Percentiles rank a stretch among this genome's conserved stretches.
Conservation (phyloP, 2,329 filamentous ascomycete genomes). For the Apiospora rasikravindrae region DNA sequence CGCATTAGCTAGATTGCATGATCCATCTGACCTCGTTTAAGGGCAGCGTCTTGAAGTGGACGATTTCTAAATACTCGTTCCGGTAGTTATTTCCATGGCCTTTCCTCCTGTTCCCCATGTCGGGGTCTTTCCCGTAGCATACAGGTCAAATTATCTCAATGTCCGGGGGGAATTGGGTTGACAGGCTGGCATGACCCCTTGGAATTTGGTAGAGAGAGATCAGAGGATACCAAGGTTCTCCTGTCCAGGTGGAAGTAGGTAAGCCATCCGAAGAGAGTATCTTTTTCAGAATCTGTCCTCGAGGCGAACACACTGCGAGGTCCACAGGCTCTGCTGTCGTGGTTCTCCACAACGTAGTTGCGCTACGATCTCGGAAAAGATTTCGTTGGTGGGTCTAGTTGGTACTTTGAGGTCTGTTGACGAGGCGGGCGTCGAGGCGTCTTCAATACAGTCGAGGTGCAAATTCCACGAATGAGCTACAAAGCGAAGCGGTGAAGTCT, state of each 20-base stretch:
- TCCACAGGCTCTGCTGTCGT: neutral
- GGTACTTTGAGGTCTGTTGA: neutral
- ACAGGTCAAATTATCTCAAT: no score
- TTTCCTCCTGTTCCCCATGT: neutral
- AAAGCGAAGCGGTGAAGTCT: neutral
- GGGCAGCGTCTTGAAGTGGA: neutral
- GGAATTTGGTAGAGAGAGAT: no score
- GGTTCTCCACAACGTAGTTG: neutral
- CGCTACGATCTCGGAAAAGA: constrained; percentile 11
- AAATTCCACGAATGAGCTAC: neutral
- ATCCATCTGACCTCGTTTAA: neutral
- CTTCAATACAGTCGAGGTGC: neutral
- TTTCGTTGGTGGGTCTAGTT: neutral
- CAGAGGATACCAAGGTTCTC: no score
- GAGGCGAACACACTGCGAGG: neutral
- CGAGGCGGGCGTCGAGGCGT: neutral
- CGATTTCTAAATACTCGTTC: neutral
- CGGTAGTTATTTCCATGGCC: neutral
- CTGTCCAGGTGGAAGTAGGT: no score
- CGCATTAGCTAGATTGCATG: neutral
- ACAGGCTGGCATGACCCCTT: no score
- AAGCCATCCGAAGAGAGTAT: neutral
- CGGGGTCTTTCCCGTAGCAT: no score
- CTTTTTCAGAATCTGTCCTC: neutral
- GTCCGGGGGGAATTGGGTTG: no score